These are phyloP conservation scores for Vitis riparia DNA, from an alignment of 164 flowering plant genomes.

Conservation along the genomic window DNA sequence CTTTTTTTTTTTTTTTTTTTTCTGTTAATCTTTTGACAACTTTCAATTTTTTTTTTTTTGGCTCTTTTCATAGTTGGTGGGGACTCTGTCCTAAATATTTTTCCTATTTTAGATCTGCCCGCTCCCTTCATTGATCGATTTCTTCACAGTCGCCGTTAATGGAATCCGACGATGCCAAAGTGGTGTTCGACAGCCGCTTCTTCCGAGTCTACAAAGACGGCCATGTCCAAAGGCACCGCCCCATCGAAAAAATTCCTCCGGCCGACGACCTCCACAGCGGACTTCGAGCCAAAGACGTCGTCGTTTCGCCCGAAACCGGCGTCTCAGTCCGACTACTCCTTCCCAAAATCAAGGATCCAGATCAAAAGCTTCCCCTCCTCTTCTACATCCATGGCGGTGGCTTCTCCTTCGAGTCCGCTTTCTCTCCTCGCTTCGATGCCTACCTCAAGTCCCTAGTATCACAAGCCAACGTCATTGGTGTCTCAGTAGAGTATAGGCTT, in stretches of 20 bases:
- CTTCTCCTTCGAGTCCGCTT: conserved; percentile 30
- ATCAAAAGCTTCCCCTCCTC: conserved; percentile 40
- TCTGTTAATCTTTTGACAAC: too few relatives aligned
- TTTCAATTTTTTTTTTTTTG: too few relatives aligned
- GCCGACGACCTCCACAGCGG: conserved; percentile 22
- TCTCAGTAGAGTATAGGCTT: conserved; percentile 40
- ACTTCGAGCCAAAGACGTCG: conserved; percentile 49
- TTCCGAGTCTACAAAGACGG: conserved; percentile 49
- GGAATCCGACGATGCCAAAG: too few relatives aligned
- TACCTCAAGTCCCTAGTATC: conserved; percentile 17
- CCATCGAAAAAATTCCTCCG: conserved; percentile 17
- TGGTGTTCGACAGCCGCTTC: conserved; percentile 16
- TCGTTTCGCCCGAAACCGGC: conserved; percentile 16
- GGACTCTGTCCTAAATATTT: too few relatives aligned
- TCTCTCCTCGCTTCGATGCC: conserved; percentile 26
- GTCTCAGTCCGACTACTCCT: conserved; percentile 32
- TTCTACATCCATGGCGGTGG: conserved; percentile 60
- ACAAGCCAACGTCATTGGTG: conserved; percentile 27
- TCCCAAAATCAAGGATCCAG: conserved; percentile 18
- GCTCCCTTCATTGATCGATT: background rate
- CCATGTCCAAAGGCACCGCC: conserved; percentile 26
- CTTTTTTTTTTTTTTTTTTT: too few relatives aligned
- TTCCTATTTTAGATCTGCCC: too few relatives aligned
- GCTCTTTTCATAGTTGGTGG: too few relatives aligned
- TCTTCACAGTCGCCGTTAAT: conserved; percentile 1